Evolutionary conservation across 148 eudicot species (phyloP), one percentile per base, ranked within the genome.

Genomic region (Rhododendron kiyosumense): DNA sequence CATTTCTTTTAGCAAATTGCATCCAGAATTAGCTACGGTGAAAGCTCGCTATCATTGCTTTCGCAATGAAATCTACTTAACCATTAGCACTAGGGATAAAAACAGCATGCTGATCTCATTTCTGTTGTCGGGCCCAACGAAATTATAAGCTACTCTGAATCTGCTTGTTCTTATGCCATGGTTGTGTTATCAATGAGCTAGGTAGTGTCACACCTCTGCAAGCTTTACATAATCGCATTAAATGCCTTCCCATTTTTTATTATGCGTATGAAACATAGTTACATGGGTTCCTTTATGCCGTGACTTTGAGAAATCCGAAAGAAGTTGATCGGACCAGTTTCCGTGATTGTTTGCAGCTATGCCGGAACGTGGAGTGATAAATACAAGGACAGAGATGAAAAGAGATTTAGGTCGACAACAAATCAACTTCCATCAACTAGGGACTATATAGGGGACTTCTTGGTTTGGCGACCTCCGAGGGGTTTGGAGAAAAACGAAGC

Each of bases 311-410:
- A 11, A 74, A 34, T 77, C 22, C 32, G n/a, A 85, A 61, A 32
- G 46, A 49, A 12, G 24, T 49, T 81, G 36, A 51, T 43, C 52
- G 71, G 26, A 28, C 51, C 74, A 75, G 59, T n/a, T 65, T 78
- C 28, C 51, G 38, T 67, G 51, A 28, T 84, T 52, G 78, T 12
- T 78, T 81, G 13, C 90, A 96, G 99, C 85, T 96, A 96, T 76
- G 99, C 99, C 10, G 94, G 91, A 6, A 93, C 94, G 52, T 96
- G 99, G 99, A 96, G 87, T 10, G 99, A 95, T 82, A 96, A 96
- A 89, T 79, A 93, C 90, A 96, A 95, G 90, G 92, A 96, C 87
- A 87, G 26, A 14, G 94, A 93, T 86, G 85, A 92, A 77, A 91
- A 85, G 59, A 71, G 85, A 69, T 90, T 86, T n/a, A 87, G 90